Percentiles rank a stretch among this genome's conserved stretches.
Evolutionary conservation across 78 protist genomes (phyloP).

Genomic region (Neovahlkampfia damariscottae): DNA sequence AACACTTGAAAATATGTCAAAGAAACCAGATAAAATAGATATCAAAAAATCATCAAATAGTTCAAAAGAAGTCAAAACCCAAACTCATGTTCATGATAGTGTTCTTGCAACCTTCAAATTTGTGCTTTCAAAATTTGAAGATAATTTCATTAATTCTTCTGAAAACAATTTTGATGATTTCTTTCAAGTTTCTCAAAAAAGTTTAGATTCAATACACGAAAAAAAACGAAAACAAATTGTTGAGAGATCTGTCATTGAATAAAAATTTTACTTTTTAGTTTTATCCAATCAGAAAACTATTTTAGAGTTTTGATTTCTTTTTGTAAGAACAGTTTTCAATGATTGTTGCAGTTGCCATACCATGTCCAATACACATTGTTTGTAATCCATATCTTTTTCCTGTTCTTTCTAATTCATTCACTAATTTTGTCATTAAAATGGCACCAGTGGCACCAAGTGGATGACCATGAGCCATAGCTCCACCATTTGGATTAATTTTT

Average conservation of each 20-base stretch:
- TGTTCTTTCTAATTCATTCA: constrained; percentile 59
- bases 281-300: background rate
- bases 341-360: constrained; percentile 63
- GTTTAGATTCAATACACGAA: background rate
- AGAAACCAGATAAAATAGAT: background rate
- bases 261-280: background rate
- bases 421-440: constrained; percentile 52
- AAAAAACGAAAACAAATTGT: background rate
- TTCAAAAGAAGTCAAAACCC: background rate
- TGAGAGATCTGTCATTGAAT: background rate
- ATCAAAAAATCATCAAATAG: no score
- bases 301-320: background rate
- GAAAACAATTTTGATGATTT: no score
- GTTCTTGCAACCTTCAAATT: background rate
- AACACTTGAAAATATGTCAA: background rate
- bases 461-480: constrained; percentile 47
- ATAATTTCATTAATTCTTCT: background rate
- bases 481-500: constrained; percentile 26
- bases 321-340: constrained; percentile 29
- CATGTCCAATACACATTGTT: constrained; percentile 71
- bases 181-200: background rate
- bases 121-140: background rate
- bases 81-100: background rate
- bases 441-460: constrained; percentile 52
- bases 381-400: constrained; percentile 43